phyloP scores from a whole-genome alignment of 345 rosid genomes.

The Euphorbia pulcherrima region DNA sequence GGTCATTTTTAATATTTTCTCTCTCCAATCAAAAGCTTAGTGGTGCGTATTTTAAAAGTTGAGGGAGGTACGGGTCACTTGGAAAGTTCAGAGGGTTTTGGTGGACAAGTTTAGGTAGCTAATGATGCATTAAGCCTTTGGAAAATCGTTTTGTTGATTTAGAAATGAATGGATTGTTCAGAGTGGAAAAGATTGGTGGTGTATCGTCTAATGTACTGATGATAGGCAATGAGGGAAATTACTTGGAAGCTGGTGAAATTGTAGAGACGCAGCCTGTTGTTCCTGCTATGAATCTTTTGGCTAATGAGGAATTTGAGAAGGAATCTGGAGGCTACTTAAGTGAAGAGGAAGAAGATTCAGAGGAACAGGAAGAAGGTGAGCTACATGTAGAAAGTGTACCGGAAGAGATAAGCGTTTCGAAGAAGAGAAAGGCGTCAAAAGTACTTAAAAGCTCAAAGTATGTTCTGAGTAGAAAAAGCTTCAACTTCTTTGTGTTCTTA shows the following conservation, averaged over 20 bases:
- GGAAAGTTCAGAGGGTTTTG: no score
- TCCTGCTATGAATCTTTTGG: conserved; percentile 44
- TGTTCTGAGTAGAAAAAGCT: conserved; percentile 8
- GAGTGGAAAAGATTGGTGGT: conserved; percentile 58
- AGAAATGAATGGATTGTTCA: no score
- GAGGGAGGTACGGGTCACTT: no score
- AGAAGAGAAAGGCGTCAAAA: conserved; percentile 68
- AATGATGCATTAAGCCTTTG: no score
- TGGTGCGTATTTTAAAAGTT: no score
- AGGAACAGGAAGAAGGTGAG: conserved; percentile 24
- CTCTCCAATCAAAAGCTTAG: no score
- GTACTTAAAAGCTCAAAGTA: conserved; percentile 63
- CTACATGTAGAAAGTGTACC: conserved; percentile 30
- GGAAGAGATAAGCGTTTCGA: conserved; percentile 37
- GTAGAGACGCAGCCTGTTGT: conserved; percentile 34
- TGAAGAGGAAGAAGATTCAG: conserved; percentile 52
- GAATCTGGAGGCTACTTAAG: conserved; percentile 59
- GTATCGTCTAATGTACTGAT: conserved; percentile 25
- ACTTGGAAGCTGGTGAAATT: conserved; percentile 31
- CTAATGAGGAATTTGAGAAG: conserved; percentile 62
- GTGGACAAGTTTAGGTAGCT: no score
- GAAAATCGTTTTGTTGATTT: background rate
- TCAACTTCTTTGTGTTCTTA: background rate
- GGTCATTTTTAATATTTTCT: no score
- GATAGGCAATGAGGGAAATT: conserved; percentile 31